Percentiles rank a stretch among this genome's conserved stretches.
phyloP scores from a whole-genome alignment of 2,329 filamentous ascomycete genomes.

The Colletotrichum sublineola region DNA sequence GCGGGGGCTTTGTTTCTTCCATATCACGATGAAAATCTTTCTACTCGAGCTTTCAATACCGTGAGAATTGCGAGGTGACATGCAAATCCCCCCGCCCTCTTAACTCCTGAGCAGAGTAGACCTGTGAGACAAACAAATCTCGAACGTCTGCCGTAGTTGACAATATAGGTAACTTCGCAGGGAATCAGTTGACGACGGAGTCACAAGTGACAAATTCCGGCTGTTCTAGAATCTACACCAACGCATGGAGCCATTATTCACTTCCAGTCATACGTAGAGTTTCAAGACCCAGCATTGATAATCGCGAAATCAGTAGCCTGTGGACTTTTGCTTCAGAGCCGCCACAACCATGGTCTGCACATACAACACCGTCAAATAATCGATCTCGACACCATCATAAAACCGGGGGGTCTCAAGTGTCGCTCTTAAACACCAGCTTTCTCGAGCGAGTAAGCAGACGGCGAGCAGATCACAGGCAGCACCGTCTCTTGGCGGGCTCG shows the following conservation, averaged over 20 bases:
- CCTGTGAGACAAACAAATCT: background rate
- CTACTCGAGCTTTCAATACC: too few species aligned
- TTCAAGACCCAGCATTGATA: background rate
- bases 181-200: background rate
- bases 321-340: too few species aligned
- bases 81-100: background rate
- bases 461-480: background rate
- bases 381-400: background rate
- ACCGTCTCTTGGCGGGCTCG: background rate
- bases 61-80: background rate
- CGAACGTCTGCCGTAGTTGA: background rate
- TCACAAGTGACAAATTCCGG: background rate
- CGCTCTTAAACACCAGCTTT: background rate
- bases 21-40: background rate
- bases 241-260: background rate
- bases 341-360: background rate
- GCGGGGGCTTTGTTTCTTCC: background rate
- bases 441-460: background rate
- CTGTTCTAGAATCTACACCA: background rate
- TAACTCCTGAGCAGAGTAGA: too few species aligned
- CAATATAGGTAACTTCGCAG: too few species aligned
- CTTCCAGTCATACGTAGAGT: background rate
- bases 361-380: background rate
- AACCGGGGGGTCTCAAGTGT: background rate
- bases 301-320: background rate